Base-by-base conservation (phyloP, 768 basidiomycete species). In the Pisolithus tinctorius region DNA sequence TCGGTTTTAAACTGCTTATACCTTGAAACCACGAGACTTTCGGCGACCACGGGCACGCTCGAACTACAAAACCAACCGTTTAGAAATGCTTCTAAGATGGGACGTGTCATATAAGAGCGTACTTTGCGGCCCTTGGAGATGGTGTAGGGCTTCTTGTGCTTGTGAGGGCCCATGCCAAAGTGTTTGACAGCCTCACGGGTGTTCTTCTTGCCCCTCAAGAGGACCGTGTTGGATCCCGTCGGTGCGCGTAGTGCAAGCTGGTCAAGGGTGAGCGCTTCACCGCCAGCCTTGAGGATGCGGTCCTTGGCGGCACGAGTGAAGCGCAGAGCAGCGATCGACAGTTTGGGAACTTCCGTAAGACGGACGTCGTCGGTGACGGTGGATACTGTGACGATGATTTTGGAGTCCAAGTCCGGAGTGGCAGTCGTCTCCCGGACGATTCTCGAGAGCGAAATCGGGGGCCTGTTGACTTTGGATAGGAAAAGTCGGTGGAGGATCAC, bases 161-260 rank as follows among this genome's bases (percentile, higher is more conserved):
- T 92, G 85, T 94, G 91, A 51, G 93, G 93, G 74, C 86, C 91
- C 89, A 91, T 91, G 73, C 95, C 95, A 70, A 97, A 97, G 82
- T 98, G 95, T 72, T 91, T 93, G 77, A 88, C 83, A 47, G 93
- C 89, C 73, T 98, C 96, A 58, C 96, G 84, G 52, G 88, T 78
- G 71, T 84, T 96, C 82, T 85, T 86, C 74, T 88, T 86, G 60
- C 95, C 96, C 57, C 95, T 80, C 61, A 99, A 76, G 62, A 98
- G 74, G 56, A 99, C 79, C 51, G 96, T 98, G 83, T 95, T 95
- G 55, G 88, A 77, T 55, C 96, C 96, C 39, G 90, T 95, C 23
- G 96, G 96, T 51, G 93, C 83, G 58, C 96, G 83, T 61, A 93
- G 72, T 47, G 96, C 96, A 55, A 99, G 89, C 73, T 97, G 93